phyloP scores from a whole-genome alignment of 1,139 yeast genomes.

The Sporopachydermia cereana region DNA sequence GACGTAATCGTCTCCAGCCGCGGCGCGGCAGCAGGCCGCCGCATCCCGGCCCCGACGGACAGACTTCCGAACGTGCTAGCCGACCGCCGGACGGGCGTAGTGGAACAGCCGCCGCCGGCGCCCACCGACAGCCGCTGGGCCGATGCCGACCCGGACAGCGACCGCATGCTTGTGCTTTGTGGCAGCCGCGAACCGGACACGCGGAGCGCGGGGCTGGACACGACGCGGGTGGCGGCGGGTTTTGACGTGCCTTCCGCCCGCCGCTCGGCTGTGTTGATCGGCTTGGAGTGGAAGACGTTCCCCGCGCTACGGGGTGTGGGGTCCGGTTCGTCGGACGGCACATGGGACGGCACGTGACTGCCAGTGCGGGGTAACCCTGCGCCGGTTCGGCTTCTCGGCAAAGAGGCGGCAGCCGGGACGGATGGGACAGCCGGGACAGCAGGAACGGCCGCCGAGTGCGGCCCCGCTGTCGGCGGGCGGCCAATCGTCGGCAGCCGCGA shows the following conservation, averaged over 20 bases:
- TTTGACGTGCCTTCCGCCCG: background rate
- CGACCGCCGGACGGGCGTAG: background rate
- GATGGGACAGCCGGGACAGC: no score
- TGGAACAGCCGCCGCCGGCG: background rate
- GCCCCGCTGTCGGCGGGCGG: no score
- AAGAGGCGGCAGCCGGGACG: no score
- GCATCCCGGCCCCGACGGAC: background rate
- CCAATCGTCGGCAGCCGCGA: constrained; percentile 3
- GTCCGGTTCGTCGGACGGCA: no score
- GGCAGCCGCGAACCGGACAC: background rate
- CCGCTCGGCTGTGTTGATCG: background rate
- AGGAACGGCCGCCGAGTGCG: no score
- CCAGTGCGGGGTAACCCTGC: no score
- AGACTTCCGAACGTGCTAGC: background rate
- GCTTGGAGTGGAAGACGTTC: background rate
- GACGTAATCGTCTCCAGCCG: background rate
- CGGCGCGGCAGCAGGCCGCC: background rate
- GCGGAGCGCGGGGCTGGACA: background rate
- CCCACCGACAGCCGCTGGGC: background rate
- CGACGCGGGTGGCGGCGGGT: background rate
- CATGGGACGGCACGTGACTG: no score
- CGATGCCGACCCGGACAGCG: background rate
- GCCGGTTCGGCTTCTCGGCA: no score
- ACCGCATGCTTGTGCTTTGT: constrained; percentile 3
- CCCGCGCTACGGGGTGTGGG: background rate